A percentile compares a stretch with the other conserved stretches of the same genome.
Evolutionary conservation across 768 basidiomycete species (phyloP).

Genomic region (Termitomyces sp.): DNA sequence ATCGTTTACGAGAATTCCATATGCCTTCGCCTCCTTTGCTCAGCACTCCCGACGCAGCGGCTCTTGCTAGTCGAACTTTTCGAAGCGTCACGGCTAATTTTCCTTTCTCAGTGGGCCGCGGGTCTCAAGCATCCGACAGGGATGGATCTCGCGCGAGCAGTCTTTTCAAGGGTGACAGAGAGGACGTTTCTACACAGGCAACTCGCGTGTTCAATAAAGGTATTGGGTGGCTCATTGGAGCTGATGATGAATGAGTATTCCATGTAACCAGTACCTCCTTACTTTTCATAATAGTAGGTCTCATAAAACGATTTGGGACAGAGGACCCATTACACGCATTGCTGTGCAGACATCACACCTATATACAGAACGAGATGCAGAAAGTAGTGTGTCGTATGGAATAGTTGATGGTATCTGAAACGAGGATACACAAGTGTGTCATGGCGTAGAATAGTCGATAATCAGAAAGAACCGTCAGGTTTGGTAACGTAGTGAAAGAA

Average conservation of each 20-base stretch:
- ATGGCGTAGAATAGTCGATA: background rate
- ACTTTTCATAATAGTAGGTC: background rate
- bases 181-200: constrained; percentile 70
- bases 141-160: constrained; percentile 39
- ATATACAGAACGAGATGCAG: constrained; percentile 7
- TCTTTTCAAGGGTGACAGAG: constrained; percentile 39
- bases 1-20: constrained; percentile 59
- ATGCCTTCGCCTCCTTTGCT: constrained; percentile 66
- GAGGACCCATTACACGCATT: background rate
- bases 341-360: background rate
- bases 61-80: constrained; percentile 75
- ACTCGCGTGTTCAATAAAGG: constrained; percentile 80
- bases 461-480: constrained; percentile 2
- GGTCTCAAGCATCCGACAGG: constrained; percentile 32
- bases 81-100: constrained; percentile 71
- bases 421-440: background rate
- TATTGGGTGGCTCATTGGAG: constrained; percentile 94
- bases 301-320: background rate
- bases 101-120: constrained; percentile 53
- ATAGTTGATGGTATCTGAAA: constrained; percentile 3
- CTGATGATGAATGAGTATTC: constrained; percentile 45
- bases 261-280: background rate
- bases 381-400: constrained; percentile 3
- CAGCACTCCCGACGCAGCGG: constrained; percentile 74
- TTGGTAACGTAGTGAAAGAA: constrained; percentile 9